phyloP scores from a whole-genome alignment of 1,139 yeast genomes.

The Candida smagusa region DNA sequence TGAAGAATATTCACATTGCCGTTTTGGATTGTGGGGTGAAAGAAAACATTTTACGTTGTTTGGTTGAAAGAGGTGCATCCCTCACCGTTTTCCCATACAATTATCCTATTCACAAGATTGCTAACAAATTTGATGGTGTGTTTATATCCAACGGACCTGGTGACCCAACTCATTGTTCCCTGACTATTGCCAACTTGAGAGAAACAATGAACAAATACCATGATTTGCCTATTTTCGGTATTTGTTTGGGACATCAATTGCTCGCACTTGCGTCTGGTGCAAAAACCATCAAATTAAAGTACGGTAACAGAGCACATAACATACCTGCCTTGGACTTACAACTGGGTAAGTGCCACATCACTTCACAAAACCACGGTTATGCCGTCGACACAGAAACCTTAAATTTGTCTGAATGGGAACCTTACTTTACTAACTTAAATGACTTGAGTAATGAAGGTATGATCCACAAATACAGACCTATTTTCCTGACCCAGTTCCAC shows the following conservation, averaged over 20 bases:
- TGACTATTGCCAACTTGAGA: conserved; percentile 73
- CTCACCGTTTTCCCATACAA: conserved; percentile 95
- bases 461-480: conserved; percentile 82
- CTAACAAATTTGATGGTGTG: conserved; percentile 88
- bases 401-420: conserved; percentile 68
- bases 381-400: conserved; percentile 86
- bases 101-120: conserved; percentile 88
- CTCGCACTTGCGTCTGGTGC: conserved; percentile 95
- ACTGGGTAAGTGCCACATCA: conserved; percentile 92
- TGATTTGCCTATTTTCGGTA: conserved; percentile 90
- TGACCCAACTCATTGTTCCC: conserved; percentile 90
- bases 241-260: conserved; percentile 95
- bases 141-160: conserved; percentile 98
- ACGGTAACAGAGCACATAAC: conserved; percentile 98
- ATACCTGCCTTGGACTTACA: conserved; percentile 90
- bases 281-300: conserved; percentile 85
- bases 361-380: conserved; percentile 97
- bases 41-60: conserved; percentile 90
- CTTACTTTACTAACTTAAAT: conserved; percentile 84
- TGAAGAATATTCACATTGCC: conserved; percentile 73
- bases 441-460: conserved; percentile 97
- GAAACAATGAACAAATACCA: conserved; percentile 60
- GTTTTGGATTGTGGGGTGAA: conserved; percentile 97
- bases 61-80: conserved; percentile 92
- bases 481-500: conserved; percentile 95